Conservation (phyloP, 495 filamentous ascomycete genomes). For the Neurospora sp. region DNA sequence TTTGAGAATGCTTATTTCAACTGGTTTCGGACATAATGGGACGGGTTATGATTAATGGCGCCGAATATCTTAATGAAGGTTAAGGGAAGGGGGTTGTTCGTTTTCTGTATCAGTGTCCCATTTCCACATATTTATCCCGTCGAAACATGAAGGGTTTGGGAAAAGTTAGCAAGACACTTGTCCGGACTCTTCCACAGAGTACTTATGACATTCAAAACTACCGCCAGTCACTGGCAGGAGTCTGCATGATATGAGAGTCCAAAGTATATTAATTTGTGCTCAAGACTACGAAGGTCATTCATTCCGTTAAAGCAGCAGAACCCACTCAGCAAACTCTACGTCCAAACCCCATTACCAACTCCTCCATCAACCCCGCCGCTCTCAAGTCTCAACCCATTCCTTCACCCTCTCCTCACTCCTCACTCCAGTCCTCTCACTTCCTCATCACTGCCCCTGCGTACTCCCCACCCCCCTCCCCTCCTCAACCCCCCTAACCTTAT, state of each 20-base stretch:
- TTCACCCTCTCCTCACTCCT: no score
- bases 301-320: no score
- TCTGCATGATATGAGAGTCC: not conserved
- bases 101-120: not conserved
- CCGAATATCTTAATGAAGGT: not conserved
- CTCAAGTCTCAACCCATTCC: no score
- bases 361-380: no score
- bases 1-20: not conserved
- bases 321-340: no score
- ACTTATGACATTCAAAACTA: not conserved
- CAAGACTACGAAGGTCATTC: not conserved
- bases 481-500: conserved; percentile 42
- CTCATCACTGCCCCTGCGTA: conserved; percentile 9
- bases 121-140: not conserved
- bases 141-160: not conserved
- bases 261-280: not conserved
- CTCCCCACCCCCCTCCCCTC: conserved; percentile 14
- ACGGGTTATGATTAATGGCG: not conserved
- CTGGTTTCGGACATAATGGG: not conserved
- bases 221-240: not conserved
- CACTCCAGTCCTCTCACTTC: conserved; percentile 12
- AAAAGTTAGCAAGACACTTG: not conserved
- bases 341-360: no score
- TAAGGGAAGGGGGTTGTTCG: not conserved
- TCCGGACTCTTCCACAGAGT: not conserved